Percentiles rank a stretch among this genome's conserved stretches.
These are phyloP conservation scores for Cetradonia linearis DNA, from an alignment of 495 filamentous ascomycete genomes.

Conservation along the genomic window DNA sequence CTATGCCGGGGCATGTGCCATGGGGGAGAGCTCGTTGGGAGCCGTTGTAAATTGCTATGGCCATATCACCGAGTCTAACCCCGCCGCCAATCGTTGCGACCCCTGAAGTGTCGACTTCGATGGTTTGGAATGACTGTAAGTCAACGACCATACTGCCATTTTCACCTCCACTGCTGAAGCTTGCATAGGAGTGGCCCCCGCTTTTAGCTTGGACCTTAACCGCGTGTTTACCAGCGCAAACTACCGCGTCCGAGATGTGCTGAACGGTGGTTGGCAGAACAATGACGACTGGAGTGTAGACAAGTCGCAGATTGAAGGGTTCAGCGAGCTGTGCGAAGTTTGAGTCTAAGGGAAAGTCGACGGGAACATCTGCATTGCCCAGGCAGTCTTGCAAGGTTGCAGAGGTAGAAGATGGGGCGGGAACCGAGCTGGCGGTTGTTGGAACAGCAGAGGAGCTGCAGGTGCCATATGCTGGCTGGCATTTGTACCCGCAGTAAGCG, in stretches of 20 bases:
- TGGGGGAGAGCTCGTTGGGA: constrained; percentile 58
- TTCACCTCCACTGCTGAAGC: constrained; percentile 37
- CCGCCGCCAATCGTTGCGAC: constrained; percentile 59
- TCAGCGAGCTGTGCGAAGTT: constrained; percentile 20
- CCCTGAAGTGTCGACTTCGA: constrained; percentile 45
- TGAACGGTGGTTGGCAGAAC: constrained; percentile 46
- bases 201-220: constrained; percentile 58
- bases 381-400: constrained; percentile 17
- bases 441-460: constrained; percentile 13
- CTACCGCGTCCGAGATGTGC: constrained; percentile 49
- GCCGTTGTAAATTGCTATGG: constrained; percentile 45
- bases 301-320: constrained; percentile 53
- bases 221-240: constrained; percentile 43
- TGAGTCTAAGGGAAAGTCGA: constrained; percentile 11
- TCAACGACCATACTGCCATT: constrained; percentile 38
- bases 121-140: constrained; percentile 38
- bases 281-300: constrained; percentile 51
- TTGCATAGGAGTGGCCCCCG: constrained; percentile 44
- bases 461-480: constrained; percentile 21
- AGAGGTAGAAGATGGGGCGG: neutral
- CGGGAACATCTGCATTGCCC: constrained; percentile 15
- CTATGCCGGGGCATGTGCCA: constrained; percentile 55
- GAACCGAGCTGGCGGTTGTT: constrained; percentile 7
- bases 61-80: constrained; percentile 50
- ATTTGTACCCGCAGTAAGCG: constrained; percentile 22